A percentile compares a stretch with the other conserved stretches of the same genome.
phyloP scores from a whole-genome alignment of 2,329 filamentous ascomycete genomes.

The Pseudopithomyces chartarum region DNA sequence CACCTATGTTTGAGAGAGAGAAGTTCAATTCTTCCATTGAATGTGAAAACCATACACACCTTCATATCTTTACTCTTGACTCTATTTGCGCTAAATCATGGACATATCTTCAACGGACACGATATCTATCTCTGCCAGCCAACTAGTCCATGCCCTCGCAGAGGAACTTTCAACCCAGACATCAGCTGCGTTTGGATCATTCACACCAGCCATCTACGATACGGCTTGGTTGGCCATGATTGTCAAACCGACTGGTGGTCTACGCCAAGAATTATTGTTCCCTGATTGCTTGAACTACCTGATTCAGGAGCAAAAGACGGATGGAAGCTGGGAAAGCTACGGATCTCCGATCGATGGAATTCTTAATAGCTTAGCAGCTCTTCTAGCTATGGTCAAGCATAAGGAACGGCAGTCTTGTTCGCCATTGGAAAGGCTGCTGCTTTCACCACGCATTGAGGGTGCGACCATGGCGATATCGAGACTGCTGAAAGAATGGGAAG shows the following conservation, averaged over 20 bases:
- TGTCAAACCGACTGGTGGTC: background rate
- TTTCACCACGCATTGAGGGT: constrained; percentile 14
- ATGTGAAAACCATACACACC: background rate
- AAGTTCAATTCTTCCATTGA: background rate
- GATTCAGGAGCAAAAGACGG: constrained; percentile 6
- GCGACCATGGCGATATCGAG: constrained; percentile 21
- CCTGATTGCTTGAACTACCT: constrained; percentile 14
- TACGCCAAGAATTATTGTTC: constrained; percentile 4
- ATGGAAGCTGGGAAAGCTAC: constrained; percentile 29
- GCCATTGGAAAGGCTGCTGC: background rate
- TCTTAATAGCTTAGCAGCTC: constrained; percentile 39
- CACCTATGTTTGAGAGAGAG: background rate
- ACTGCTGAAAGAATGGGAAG: constrained; percentile 35
- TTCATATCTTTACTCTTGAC: background rate
- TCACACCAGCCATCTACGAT: constrained; percentile 15
- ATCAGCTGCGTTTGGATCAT: constrained; percentile 5
- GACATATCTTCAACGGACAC: background rate
- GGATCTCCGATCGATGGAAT: constrained; percentile 39
- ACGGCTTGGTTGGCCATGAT: constrained; percentile 22
- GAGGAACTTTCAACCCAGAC: background rate
- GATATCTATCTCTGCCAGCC: background rate
- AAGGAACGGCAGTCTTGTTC: constrained; percentile 16
- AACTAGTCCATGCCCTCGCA: background rate
- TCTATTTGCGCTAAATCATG: background rate
- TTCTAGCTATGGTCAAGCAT: constrained; percentile 32